These are phyloP conservation scores for Kwoniella europaea DNA, from an alignment of 768 basidiomycete genomes.

Conservation along the genomic window DNA sequence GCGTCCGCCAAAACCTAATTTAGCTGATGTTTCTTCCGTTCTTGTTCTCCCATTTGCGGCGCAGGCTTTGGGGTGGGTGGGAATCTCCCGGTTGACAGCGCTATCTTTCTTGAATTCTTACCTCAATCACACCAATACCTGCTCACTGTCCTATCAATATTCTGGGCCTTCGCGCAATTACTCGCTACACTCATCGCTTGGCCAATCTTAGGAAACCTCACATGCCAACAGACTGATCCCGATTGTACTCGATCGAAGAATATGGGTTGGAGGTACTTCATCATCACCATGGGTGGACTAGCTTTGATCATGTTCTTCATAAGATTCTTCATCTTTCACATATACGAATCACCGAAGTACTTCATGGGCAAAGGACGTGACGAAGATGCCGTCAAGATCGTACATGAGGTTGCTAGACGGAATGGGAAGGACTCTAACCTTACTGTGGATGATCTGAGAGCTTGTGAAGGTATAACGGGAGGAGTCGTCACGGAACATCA, in stretches of 20 bases:
- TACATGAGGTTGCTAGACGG: conserved; percentile 68
- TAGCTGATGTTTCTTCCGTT: neutral
- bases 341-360: conserved; percentile 74
- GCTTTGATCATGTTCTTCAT: conserved; percentile 67
- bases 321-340: conserved; percentile 62
- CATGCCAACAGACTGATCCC: conserved; percentile 62
- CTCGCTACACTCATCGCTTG: conserved; percentile 71
- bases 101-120: conserved; percentile 76
- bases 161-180: conserved; percentile 80
- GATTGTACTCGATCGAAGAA: conserved; percentile 65
- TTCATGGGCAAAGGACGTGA: conserved; percentile 69
- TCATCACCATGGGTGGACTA: conserved; percentile 73
- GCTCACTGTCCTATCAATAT: conserved; percentile 73
- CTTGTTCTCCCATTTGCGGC: too few relatives aligned
- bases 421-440: conserved; percentile 66
- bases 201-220: conserved; percentile 73
- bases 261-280: conserved; percentile 79
- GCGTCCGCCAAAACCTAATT: neutral
- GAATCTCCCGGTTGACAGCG: conserved; percentile 75
- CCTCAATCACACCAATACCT: conserved; percentile 77
- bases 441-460: conserved; percentile 63
- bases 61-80: conserved; percentile 63
- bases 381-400: conserved; percentile 48
- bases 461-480: conserved; percentile 23
- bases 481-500: conserved; percentile 47